Conservation (phyloP, 2,329 filamentous ascomycete genomes). For the Phyllosticta citribraziliensis region DNA sequence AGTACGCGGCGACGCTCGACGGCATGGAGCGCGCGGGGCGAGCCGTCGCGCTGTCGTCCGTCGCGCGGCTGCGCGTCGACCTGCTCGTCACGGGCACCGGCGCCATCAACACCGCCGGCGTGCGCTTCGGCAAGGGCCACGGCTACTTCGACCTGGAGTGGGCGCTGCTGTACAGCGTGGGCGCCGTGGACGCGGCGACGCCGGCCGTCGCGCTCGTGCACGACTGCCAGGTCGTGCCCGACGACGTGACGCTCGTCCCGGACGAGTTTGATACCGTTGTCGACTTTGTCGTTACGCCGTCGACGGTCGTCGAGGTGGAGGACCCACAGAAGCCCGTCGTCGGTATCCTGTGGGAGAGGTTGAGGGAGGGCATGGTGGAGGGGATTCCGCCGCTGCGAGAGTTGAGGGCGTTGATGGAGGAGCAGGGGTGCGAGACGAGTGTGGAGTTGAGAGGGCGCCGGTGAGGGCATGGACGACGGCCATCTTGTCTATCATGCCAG, state of each 20-base stretch:
- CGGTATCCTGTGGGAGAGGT: constrained; percentile 30
- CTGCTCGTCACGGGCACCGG: constrained; percentile 33
- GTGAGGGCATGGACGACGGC: too few species aligned
- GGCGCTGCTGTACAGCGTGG: constrained; percentile 29
- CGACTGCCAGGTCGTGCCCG: constrained; percentile 33
- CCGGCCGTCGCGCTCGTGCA: constrained; percentile 30
- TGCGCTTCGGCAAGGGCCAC: constrained; percentile 33
- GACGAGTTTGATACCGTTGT: constrained; percentile 33
- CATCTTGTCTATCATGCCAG: too few species aligned
- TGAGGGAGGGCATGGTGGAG: constrained; percentile 28
- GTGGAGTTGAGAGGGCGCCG: constrained; percentile 15
- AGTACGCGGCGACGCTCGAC: constrained; percentile 32
- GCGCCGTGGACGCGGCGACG: constrained; percentile 19
- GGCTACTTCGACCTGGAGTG: constrained; percentile 37
- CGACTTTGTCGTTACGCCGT: constrained; percentile 32
- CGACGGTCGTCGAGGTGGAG: constrained; percentile 20
- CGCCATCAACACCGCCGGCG: constrained; percentile 30
- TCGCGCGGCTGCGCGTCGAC: constrained; percentile 15
- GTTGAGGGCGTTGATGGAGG: constrained; percentile 24
- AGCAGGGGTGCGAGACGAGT: constrained; percentile 21
- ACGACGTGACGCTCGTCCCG: constrained; percentile 20
- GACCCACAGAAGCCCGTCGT: constrained; percentile 24
- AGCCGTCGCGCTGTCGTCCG: constrained; percentile 21
- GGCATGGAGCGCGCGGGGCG: constrained; percentile 35
- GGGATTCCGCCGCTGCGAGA: constrained; percentile 29